These are phyloP conservation scores for Coemansia sp. DNA, from an alignment of 192 early-diverging fungal species.

Conservation along the genomic window DNA sequence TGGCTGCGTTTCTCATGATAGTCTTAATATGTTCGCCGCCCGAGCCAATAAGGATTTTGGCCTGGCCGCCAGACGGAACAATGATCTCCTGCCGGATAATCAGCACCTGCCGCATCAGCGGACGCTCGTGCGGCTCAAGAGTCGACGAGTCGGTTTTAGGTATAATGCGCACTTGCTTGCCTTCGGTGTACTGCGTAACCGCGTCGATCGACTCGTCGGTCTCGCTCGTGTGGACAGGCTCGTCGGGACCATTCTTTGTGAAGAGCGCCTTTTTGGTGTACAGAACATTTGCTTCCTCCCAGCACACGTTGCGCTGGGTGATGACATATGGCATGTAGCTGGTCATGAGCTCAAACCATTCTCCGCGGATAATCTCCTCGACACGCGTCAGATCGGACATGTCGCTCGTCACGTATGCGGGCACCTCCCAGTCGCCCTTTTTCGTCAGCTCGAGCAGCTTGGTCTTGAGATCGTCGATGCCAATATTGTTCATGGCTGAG, in stretches of 20 bases:
- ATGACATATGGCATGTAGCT: conserved; percentile 44
- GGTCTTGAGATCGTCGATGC: conserved; percentile 35
- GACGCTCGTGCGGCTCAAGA: not conserved
- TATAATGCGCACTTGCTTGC: not conserved
- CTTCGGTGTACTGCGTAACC: not conserved
- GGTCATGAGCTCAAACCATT: conserved; percentile 37
- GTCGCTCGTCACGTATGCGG: conserved; percentile 28
- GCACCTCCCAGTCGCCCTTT: conserved; percentile 41
- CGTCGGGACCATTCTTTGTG: conserved; percentile 20
- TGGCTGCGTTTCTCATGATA: conserved; percentile 22
- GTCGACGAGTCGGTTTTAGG: not conserved
- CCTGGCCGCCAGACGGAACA: conserved; percentile 30
- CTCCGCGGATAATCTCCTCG: conserved; percentile 49
- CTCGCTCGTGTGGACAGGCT: not conserved
- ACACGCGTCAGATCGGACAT: conserved; percentile 47
- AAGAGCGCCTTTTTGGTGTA: conserved; percentile 4
- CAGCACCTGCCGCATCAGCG: conserved; percentile 10
- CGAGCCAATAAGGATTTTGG: conserved; percentile 45
- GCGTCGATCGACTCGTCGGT: not conserved
- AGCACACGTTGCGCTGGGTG: conserved; percentile 38
- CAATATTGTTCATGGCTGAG: conserved; percentile 36
- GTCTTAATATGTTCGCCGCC: conserved; percentile 24
- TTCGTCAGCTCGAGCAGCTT: conserved; percentile 18
- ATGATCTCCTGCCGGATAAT: conserved; percentile 42
- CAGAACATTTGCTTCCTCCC: conserved; percentile 23